These are phyloP conservation scores for Jamesozyma gamospora DNA, from an alignment of 805 yeast genomes.

Conservation along the genomic window DNA sequence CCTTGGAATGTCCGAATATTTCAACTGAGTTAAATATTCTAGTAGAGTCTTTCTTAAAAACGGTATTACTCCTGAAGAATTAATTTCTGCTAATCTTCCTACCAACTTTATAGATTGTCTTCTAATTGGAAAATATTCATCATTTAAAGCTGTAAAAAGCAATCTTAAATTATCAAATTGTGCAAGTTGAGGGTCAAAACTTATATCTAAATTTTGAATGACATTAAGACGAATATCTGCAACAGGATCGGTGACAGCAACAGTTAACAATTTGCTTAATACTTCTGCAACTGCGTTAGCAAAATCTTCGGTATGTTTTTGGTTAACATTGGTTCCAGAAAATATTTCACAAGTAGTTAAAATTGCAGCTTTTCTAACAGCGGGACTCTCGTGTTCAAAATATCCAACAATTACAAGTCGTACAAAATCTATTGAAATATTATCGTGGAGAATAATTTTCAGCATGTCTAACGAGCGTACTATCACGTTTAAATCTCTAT, in stretches of 20 bases:
- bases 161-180: conserved; percentile 86
- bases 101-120: conserved; percentile 67
- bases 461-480: conserved; percentile 74
- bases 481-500: conserved; percentile 42
- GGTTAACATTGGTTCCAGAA: conserved; percentile 70
- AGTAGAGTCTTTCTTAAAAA: conserved; percentile 77
- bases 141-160: conserved; percentile 81
- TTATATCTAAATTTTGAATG: conserved; percentile 56
- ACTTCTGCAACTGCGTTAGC: conserved; percentile 78
- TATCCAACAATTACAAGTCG: conserved; percentile 75
- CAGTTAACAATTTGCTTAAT: conserved; percentile 64
- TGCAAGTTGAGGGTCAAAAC: conserved; percentile 83
- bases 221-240: conserved; percentile 80
- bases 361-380: conserved; percentile 77
- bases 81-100: conserved; percentile 75
- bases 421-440: conserved; percentile 78
- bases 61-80: conserved; percentile 95
- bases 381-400: conserved; percentile 68
- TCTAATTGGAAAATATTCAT: conserved; percentile 77
- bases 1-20: conserved; percentile 64
- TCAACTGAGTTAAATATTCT: conserved; percentile 75
- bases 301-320: conserved; percentile 72
- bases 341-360: conserved; percentile 72
- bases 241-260: conserved; percentile 81
- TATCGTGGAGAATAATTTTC: conserved; percentile 61